Evolutionary conservation across 768 basidiomycete species (phyloP).

Genomic region (Xerocomellus dryophilus): DNA sequence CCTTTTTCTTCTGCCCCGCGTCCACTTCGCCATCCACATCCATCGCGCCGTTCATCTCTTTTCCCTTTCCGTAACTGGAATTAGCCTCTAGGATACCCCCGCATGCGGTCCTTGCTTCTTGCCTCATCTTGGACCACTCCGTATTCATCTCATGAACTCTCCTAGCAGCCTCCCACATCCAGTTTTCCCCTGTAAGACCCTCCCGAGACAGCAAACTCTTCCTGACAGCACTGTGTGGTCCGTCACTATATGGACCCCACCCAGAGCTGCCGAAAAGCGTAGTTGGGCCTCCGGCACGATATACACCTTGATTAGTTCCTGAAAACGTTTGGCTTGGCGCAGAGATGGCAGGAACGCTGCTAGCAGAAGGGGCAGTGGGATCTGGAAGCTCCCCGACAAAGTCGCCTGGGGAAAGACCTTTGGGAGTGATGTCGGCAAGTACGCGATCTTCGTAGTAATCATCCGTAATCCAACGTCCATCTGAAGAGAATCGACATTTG

Average conservation of each 20-base stretch:
- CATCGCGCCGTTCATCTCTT: constrained; percentile 31
- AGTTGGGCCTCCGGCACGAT: constrained; percentile 88
- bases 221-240: constrained; percentile 79
- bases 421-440: constrained; percentile 70
- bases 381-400: constrained; percentile 81
- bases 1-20: constrained; percentile 27
- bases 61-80: constrained; percentile 28
- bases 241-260: constrained; percentile 85
- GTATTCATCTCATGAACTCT: constrained; percentile 61
- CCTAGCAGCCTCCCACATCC: constrained; percentile 81
- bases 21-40: constrained; percentile 30
- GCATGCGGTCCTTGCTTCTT: constrained; percentile 49
- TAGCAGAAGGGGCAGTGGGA: constrained; percentile 51
- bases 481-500: constrained; percentile 39
- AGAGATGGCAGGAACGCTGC: constrained; percentile 39
- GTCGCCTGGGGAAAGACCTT: constrained; percentile 80
- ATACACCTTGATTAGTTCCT: constrained; percentile 62
- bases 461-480: constrained; percentile 89
- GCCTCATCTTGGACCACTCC: constrained; percentile 60
- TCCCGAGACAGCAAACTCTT: constrained; percentile 77
- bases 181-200: constrained; percentile 84
- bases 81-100: constrained; percentile 46
- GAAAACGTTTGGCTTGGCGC: constrained; percentile 33
- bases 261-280: constrained; percentile 86
- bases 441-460: constrained; percentile 94